Evolutionary conservation across 768 basidiomycete species (phyloP).

Genomic region (Boletus pseudo-olivaceus): DNA sequence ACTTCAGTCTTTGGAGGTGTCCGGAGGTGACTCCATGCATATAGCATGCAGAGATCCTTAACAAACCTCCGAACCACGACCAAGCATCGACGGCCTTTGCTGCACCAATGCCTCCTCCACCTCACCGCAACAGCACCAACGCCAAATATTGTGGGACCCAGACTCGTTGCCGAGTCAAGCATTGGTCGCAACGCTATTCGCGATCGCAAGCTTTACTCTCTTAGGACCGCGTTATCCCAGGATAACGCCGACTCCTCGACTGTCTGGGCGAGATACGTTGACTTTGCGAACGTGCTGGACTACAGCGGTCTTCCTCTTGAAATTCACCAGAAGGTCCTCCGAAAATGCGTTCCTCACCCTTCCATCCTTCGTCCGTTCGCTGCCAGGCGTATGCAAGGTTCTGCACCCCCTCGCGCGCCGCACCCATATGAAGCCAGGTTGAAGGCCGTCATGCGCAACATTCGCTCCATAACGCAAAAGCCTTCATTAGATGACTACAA

Average conservation of each 20-base stretch:
- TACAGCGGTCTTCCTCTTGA: conserved; percentile 54
- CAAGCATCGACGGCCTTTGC: conserved; percentile 4
- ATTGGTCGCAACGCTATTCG: conserved; percentile 6
- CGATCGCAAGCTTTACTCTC: conserved; percentile 27
- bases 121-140: conserved; percentile 10
- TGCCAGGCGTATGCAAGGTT: conserved; percentile 39
- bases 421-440: conserved; percentile 67
- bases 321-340: conserved; percentile 66
- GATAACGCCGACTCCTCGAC: conserved; percentile 39
- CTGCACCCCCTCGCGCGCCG: conserved; percentile 35
- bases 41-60: conserved; percentile 24
- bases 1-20: not conserved
- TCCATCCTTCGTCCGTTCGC: conserved; percentile 42
- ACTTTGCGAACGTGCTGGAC: conserved; percentile 48
- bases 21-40: conserved; percentile 9
- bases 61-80: conserved; percentile 14
- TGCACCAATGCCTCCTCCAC: conserved; percentile 7
- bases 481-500: conserved; percentile 64
- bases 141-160: conserved; percentile 1
- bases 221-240: conserved; percentile 30
- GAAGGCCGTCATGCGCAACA: conserved; percentile 65
- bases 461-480: conserved; percentile 46
- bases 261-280: conserved; percentile 66
- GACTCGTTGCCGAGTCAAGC: conserved; percentile 3
- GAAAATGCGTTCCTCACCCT: conserved; percentile 55